Evolutionary conservation across 2,329 filamentous ascomycete species (phyloP).

Genomic region (Colletotrichum acutatum): DNA sequence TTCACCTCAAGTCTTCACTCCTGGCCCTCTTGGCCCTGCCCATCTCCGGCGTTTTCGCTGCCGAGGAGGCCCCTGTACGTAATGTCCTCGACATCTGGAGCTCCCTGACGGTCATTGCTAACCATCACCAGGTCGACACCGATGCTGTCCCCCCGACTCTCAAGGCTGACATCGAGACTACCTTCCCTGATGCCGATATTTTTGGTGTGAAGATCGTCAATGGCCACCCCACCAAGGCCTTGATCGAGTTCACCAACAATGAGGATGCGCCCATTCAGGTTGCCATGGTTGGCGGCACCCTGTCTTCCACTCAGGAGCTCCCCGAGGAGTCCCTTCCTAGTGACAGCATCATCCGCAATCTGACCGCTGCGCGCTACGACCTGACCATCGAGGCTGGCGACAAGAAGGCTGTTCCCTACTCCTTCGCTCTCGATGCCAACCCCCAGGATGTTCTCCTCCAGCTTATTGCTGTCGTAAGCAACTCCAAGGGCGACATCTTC

Average conservation of each 20-base stretch:
- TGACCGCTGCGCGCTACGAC: conserved; percentile 81
- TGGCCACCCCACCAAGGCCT: conserved; percentile 83
- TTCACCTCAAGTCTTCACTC: conserved; percentile 77
- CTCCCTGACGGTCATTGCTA: background rate
- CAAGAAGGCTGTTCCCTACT: conserved; percentile 81
- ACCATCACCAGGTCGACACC: conserved; percentile 38
- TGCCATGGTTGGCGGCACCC: conserved; percentile 79
- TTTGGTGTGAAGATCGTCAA: conserved; percentile 98
- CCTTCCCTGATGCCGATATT: conserved; percentile 79
- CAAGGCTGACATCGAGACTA: conserved; percentile 73
- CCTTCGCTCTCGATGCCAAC: conserved; percentile 90
- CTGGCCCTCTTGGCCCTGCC: conserved; percentile 78
- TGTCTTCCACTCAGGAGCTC: conserved; percentile 68
- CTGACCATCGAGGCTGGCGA: conserved; percentile 80
- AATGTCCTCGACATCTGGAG: conserved; percentile 8
- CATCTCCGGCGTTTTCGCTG: conserved; percentile 72
- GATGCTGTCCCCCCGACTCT: conserved; percentile 47
- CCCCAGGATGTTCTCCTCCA: conserved; percentile 88
- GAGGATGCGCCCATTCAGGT: conserved; percentile 82
- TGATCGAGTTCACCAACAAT: conserved; percentile 86
- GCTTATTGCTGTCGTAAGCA: conserved; percentile 78
- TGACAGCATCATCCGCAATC: conserved; percentile 79
- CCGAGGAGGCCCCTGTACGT: conserved; percentile 64
- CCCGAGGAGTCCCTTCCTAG: conserved; percentile 58
- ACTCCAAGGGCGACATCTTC: conserved; percentile 75